phyloP scores from a whole-genome alignment of 1,284 basidiomycete species.

The Tausonia pullulans region DNA sequence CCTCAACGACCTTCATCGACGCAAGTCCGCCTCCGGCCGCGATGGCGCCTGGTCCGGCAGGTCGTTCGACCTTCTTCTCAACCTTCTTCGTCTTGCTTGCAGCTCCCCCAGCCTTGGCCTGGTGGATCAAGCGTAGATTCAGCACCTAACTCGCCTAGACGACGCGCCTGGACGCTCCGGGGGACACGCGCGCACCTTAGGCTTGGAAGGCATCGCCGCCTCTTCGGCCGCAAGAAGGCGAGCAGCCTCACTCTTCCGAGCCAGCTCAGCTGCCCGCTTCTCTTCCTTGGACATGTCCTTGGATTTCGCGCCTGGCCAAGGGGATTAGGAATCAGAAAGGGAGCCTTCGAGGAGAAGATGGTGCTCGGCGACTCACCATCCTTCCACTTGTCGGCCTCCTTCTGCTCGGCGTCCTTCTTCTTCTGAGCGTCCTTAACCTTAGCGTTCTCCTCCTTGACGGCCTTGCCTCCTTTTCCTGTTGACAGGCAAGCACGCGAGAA shows the following conservation, averaged over 20 bases:
- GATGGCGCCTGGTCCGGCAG: slow-evolving; percentile 12
- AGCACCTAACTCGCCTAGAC: background rate
- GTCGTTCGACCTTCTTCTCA: slow-evolving; percentile 6
- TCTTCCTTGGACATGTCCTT: slow-evolving; percentile 18
- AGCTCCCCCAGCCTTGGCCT: background rate
- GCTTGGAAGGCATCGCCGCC: background rate
- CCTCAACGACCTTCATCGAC: background rate
- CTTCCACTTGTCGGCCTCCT: slow-evolving; percentile 17
- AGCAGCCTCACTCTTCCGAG: slow-evolving; percentile 13
- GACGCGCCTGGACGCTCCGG: too few species aligned
- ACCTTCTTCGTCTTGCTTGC: slow-evolving; percentile 1
- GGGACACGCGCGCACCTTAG: background rate
- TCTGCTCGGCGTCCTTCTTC: slow-evolving; percentile 5
- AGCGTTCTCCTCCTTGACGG: slow-evolving; percentile 17
- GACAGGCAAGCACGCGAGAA: too few species aligned
- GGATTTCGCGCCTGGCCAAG: background rate
- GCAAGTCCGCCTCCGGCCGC: slow-evolving; percentile 14
- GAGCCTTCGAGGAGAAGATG: background rate
- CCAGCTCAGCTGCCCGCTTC: slow-evolving; percentile 14
- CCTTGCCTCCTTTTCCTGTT: slow-evolving; percentile 10
- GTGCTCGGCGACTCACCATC: background rate
- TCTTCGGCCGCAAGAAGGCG: slow-evolving; percentile 13
- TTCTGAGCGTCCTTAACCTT: slow-evolving; percentile 3
- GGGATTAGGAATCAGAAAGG: background rate
- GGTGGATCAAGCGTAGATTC: background rate